phyloP scores from a whole-genome alignment of 176 grass and related monocot species.

The Triticum urartu region DNA sequence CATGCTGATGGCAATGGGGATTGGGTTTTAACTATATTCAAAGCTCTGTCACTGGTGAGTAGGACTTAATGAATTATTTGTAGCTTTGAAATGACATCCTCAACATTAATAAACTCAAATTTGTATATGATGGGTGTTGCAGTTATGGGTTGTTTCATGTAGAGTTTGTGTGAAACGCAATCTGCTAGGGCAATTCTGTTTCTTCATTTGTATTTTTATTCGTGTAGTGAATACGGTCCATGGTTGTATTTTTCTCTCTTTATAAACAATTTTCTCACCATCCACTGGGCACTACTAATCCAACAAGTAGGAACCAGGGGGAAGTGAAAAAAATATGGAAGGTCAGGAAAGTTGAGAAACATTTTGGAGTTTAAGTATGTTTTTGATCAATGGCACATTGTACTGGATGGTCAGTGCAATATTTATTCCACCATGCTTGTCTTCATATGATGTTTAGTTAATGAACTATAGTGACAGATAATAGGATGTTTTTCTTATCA shows the following conservation, averaged over 20 bases:
- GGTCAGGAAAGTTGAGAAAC: neutral
- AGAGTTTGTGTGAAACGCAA: conserved; percentile 3
- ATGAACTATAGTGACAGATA: conserved; percentile 6
- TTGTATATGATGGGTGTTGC: neutral
- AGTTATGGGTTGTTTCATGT: neutral
- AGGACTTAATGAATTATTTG: neutral
- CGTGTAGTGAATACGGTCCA: neutral
- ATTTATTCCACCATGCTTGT: conserved; percentile 4
- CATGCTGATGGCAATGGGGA: conserved; percentile 98
- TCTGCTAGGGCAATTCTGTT: conserved; percentile 1
- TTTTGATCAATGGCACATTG: neutral
- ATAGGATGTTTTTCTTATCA: neutral
- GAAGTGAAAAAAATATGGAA: neutral
- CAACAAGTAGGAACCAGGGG: neutral
- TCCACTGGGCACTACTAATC: neutral
- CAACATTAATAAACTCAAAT: conserved; percentile 14
- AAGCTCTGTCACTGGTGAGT: conserved; percentile 81
- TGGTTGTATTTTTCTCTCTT: neutral
- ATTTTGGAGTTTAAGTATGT: neutral
- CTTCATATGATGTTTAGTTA: conserved; percentile 11
- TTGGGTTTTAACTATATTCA: conserved; percentile 99
- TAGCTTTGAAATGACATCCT: conserved; percentile 24
- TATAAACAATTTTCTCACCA: neutral
- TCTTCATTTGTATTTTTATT: conserved; percentile 6
- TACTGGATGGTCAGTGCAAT: neutral